Base-by-base conservation (phyloP, 371 early-diverging fungal species). In the Mortierella sp. region DNA sequence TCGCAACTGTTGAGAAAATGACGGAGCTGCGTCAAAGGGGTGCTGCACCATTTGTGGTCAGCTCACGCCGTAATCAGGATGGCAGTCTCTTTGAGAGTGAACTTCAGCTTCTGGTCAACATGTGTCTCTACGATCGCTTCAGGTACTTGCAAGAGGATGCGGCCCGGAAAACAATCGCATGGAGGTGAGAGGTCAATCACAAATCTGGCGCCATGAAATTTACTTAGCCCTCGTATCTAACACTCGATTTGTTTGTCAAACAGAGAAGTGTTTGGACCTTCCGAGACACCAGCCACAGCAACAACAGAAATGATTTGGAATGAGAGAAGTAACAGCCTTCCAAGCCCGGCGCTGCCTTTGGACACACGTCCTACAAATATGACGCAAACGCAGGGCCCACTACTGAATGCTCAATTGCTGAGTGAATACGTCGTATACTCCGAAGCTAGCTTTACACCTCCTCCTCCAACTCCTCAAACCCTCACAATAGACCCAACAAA, bases 61-160 rank as follows among this genome's bases (percentile, higher is more conserved):
- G 81, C 59, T 72, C 81, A 22, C 72, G 70, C 40, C 58, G 61
- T 39, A 70, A 70, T 51, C 40, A 16, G 11, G 65, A 75, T 35
- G 80, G 80, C 6, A 58, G 55, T 14, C 57, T 74, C 24, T 65
- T 49, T 49, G 22, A 70, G 54, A 81, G 81, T 51, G 81, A 81
- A 16, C 62, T 81, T 28, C 59, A 62, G 5, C 52, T 62, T 26
- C 61, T 81, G 32, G 69, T 81, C 39, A 55, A 63, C 0, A 57
- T 70, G 62, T 70, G 75, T 61, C 73, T 81, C 24, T 81, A 81
- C 62, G 70, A 72, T 11, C 75, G 70, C 6, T 61, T 81, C 57
- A 45, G 81, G 30, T 63, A 66, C 8, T 62, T 59, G 20, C 81
- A 81, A 59, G 76, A 81, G 40, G 76, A 75, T 32, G 81, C 73